These are phyloP conservation scores for Epichloe gansuensis DNA, from an alignment of 2,329 filamentous ascomycete species.

Conservation along the genomic window DNA sequence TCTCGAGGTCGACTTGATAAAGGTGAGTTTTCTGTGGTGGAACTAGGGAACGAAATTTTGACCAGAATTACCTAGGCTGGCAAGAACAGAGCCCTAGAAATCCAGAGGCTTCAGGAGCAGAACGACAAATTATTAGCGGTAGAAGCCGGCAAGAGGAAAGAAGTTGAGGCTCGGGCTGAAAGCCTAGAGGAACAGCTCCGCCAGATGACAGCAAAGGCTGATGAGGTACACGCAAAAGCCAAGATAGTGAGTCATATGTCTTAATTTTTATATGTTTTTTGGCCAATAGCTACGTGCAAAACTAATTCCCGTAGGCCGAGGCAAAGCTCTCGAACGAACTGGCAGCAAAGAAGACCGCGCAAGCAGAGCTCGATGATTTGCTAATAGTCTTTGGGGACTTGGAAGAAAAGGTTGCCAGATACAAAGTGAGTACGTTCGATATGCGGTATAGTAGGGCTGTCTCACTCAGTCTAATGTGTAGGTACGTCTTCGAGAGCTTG, in stretches of 20 bases:
- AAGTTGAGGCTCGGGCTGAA: conserved; percentile 13
- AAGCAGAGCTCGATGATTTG: conserved; percentile 67
- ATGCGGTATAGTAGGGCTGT: neutral
- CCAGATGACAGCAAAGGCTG: conserved; percentile 9
- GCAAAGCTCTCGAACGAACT: conserved; percentile 31
- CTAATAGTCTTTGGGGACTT: conserved; percentile 70
- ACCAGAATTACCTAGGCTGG: conserved; percentile 32
- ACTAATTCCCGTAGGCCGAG: conserved; percentile 16
- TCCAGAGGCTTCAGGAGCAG: conserved; percentile 38
- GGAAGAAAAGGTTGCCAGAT: conserved; percentile 62
- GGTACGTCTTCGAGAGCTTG: conserved; percentile 50
- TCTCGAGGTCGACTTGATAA: conserved; percentile 49
- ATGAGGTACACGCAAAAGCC: conserved; percentile 13
- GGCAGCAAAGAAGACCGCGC: conserved; percentile 48
- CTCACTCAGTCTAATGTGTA: conserved; percentile 14
- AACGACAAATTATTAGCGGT: conserved; percentile 22
- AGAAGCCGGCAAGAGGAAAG: conserved; percentile 19
- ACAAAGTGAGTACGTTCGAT: conserved; percentile 45
- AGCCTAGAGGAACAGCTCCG: conserved; percentile 17
- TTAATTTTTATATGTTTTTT: neutral
- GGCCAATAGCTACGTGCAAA: neutral
- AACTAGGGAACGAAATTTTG: neutral
- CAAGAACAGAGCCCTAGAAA: conserved; percentile 46
- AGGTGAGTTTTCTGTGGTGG: conserved; percentile 25
- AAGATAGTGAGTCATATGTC: conserved; percentile 13